Evolutionary conservation across 2,329 filamentous ascomycete species (phyloP).

Genomic region (Calonectria leucothoes): DNA sequence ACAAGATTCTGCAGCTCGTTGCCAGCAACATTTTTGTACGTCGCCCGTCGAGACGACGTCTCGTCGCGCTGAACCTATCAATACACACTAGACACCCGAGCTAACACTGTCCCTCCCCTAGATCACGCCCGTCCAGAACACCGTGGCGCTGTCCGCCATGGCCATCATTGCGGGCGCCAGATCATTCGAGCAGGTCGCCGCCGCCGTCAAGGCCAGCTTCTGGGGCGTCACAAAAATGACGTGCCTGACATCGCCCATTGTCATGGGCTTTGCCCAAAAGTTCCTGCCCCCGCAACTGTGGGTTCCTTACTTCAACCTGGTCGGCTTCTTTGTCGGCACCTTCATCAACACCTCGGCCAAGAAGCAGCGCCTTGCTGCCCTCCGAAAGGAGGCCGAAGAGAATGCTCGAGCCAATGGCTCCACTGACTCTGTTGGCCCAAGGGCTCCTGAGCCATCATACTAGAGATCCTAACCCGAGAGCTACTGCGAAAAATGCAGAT

Average conservation of each 20-base stretch:
- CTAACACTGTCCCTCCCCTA: neutral
- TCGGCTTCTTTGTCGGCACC: neutral
- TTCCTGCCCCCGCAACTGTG: neutral
- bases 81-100: neutral
- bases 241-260: neutral
- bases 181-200: neutral
- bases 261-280: neutral
- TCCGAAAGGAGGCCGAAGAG: neutral
- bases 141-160: neutral
- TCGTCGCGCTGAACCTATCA: no score
- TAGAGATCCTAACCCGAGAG: neutral
- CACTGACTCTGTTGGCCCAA: neutral
- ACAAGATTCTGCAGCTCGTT: neutral
- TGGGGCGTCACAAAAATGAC: neutral
- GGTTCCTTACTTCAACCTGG: neutral
- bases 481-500: neutral
- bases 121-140: neutral
- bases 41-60: neutral
- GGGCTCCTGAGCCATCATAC: neutral
- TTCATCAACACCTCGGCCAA: neutral
- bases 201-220: neutral
- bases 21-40: neutral
- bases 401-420: neutral
- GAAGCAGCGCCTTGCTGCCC: neutral
- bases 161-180: neutral